A percentile compares a stretch with the other conserved stretches of the same genome.
These are phyloP conservation scores for Hypoxylon intermedium DNA, from an alignment of 495 filamentous ascomycete species.

Conservation along the genomic window DNA sequence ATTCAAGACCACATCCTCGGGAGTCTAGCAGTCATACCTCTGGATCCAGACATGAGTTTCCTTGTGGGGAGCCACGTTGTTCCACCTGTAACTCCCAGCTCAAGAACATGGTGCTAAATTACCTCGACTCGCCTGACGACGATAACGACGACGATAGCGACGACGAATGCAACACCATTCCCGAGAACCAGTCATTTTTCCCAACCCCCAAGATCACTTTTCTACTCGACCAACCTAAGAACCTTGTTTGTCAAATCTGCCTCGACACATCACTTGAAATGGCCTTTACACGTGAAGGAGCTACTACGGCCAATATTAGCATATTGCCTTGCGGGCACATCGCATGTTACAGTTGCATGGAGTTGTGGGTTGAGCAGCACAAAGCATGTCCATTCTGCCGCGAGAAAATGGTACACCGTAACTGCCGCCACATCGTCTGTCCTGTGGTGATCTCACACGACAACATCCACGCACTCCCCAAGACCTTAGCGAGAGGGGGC, in stretches of 20 bases:
- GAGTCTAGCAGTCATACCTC: not conserved
- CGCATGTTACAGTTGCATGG: slow-evolving; percentile 22
- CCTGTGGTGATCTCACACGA: slow-evolving; percentile 14
- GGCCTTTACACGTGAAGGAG: not conserved
- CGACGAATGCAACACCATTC: not conserved
- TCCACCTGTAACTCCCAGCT: not conserved
- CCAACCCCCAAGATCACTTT: slow-evolving; percentile 35
- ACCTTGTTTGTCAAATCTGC: slow-evolving; percentile 36
- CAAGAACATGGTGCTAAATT: not conserved
- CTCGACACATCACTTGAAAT: slow-evolving; percentile 9
- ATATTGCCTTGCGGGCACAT: slow-evolving; percentile 39
- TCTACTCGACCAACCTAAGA: slow-evolving; percentile 27
- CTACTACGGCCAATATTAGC: not conserved
- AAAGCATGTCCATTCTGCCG: slow-evolving; percentile 35
- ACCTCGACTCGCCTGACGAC: not conserved
- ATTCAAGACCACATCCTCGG: not conserved
- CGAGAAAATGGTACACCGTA: not conserved
- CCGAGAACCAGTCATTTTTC: slow-evolving; percentile 21
- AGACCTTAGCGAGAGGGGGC: slow-evolving; percentile 20
- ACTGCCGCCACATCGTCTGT: slow-evolving; percentile 21
- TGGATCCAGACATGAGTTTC: not conserved
- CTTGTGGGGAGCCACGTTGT: not conserved
- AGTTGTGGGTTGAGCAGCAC: not conserved
- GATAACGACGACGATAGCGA: not conserved
- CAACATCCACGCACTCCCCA: slow-evolving; percentile 22